These are phyloP conservation scores for Aureobasidium sp. DNA, from an alignment of 2,329 filamentous ascomycete genomes.

Conservation along the genomic window DNA sequence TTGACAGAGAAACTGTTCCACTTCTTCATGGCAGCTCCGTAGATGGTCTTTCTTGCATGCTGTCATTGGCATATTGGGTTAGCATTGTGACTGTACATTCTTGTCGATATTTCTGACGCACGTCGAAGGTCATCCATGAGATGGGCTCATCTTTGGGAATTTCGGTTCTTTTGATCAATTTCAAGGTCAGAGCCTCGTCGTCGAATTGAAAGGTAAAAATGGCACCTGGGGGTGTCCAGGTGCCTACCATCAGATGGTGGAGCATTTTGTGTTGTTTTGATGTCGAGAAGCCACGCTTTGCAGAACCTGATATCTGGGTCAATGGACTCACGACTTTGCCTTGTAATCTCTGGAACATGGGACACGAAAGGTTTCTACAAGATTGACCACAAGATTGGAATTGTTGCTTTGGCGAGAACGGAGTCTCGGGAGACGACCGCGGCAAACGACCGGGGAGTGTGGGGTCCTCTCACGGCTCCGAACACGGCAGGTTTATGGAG, in stretches of 20 bases:
- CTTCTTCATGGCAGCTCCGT: slow-evolving; percentile 88
- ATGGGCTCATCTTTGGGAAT: slow-evolving; percentile 81
- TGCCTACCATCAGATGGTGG: slow-evolving; percentile 87
- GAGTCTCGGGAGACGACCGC: neutral
- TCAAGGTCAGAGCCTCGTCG: slow-evolving; percentile 66
- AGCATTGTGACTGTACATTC: neutral
- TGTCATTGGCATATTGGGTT: slow-evolving; percentile 29
- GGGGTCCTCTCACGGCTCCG: neutral
- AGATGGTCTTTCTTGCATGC: slow-evolving; percentile 76
- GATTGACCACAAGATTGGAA: neutral
- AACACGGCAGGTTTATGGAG: neutral
- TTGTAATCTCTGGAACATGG: slow-evolving; percentile 1
- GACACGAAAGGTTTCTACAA: neutral
- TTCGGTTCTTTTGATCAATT: slow-evolving; percentile 69
- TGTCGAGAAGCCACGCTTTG: neutral
- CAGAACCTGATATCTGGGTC: neutral
- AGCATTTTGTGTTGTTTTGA: slow-evolving; percentile 49
- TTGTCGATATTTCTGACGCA: slow-evolving; percentile 36
- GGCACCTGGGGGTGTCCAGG: slow-evolving; percentile 77
- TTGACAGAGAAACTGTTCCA: slow-evolving; percentile 77
- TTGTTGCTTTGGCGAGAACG: neutral
- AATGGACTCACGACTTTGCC: neutral
- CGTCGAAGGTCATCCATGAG: slow-evolving; percentile 88
- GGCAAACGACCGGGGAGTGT: neutral
- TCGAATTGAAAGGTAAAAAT: slow-evolving; percentile 88